Evolutionary conservation across 2,329 filamentous ascomycete genomes (phyloP), one percentile per base, ranked within the genome.

Genomic region (Aspergillus arachidicola): DNA sequence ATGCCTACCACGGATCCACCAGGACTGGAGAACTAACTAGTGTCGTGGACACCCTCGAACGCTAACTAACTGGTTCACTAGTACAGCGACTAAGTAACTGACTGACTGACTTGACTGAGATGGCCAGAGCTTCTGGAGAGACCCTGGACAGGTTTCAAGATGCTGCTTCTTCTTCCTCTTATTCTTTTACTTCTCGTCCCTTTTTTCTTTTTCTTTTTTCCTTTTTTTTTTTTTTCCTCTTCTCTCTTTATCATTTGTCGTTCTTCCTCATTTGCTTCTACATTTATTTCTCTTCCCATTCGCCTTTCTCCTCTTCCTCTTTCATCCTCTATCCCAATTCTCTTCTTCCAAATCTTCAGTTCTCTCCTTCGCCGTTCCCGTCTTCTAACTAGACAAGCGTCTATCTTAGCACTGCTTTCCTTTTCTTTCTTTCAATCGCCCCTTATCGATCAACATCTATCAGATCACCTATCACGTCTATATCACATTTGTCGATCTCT

Each of bases 101-200:
- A 55, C 36, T 56, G 50, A 60, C 50, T 28, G 38, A 55, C 58
- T 60, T 28, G 48, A 50, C 34, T 53, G 32, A 41, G 57, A 68
- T 69, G 68, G 66, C 64, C 68, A 68, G 68, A 69, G 68, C 68
- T 69, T 66, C 66, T 63, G 36, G 57, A 66, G 64, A 65, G 67
- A 70, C 68, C 68, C 67, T 69, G 68, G 67, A 66, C 62, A 55
- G 59, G 68, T 70, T 70, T 70, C 68, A 70, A 68, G 68, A 70
- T 70, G 64, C 61, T 63, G 59, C 43, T 61, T 58, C 62, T 58
- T 60, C 53, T 56, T 58, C 36, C 46, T 62, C 45, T 53, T 62
- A 57, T 57, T 64, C 61, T 60, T 63, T 58, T 58, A 48, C 63
- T 65, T 63, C 48, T 36, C 43, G 45, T 41, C 55, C 38, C 36